Base-by-base conservation (phyloP, 257 asterid genomes). In the Solanum tacnaense region DNA sequence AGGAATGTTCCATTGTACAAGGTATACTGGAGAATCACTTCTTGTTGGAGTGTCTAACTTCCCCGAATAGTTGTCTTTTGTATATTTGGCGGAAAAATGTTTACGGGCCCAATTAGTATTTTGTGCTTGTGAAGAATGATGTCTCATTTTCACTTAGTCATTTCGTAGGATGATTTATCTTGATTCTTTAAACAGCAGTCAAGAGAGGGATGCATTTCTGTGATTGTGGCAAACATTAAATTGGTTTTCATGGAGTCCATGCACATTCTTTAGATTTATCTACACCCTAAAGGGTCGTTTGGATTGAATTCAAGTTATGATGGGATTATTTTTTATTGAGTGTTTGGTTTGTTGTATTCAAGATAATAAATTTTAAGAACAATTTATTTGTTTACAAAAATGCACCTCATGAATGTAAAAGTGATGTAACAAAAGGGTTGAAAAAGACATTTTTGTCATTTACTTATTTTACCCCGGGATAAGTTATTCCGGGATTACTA, bases 1-100 rank as follows among this genome's bases (percentile, higher is more conserved):
- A 95, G 92, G 86, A 90, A 94, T 46, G 90, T 92, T 79, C 99
- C 99, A 31, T 86, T 96, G 68, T 97, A 97, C 94, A 94, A 96
- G 98, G 99, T 97, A 92, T 84, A 39, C 46, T 75, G 13, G 23
- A 27, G 29, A 82, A 29, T n/a, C 7, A 62, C 71, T 62, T n/a
- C 71, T 62, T 11, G 3, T 62, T 62, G 0, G 32, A 62, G 71
- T 62, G 7, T 62, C 31, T 10, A 11, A 62, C 32, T 62, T 21
- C 15, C 71, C 71, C 2, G 32, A 10, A 1, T 62, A n/a, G 71
- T 4, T 62, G 71, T 62, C 71, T 9, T 9, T 62, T 62, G 31
- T 62, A 62, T 10, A 62, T 62, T 62, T n/a, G 71, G 71, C 7
- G 15, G 71, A 62, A 62, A 58, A 62, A 39, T 62, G 31, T 62